Evolutionary conservation across 305 asterid genomes (phyloP).

Genomic region (Fraxinus sp.): DNA sequence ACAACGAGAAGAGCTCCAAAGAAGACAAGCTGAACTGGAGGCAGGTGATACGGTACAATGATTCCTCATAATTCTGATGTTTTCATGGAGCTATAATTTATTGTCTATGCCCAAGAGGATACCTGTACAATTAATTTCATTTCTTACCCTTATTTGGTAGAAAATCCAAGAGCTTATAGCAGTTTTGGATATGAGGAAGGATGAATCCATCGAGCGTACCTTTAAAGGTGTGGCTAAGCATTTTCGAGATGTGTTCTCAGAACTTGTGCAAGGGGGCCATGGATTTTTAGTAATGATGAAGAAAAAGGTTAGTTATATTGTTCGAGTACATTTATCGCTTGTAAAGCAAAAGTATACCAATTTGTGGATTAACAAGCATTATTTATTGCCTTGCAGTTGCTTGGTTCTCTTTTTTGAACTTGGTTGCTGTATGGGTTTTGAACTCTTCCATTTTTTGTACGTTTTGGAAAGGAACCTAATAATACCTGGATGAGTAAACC

Average conservation of each 20-base stretch:
- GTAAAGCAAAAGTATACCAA: neutral
- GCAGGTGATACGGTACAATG: slow-evolving; percentile 88
- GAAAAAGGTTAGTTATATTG: slow-evolving; percentile 71
- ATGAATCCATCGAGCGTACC: slow-evolving; percentile 97
- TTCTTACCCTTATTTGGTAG: slow-evolving; percentile 44
- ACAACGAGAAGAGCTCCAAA: slow-evolving; percentile 92
- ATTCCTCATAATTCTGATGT: slow-evolving; percentile 21
- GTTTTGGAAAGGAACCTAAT: neutral
- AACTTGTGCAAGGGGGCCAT: slow-evolving; percentile 99
- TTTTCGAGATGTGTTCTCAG: slow-evolving; percentile 95
- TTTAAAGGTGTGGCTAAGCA: slow-evolving; percentile 98
- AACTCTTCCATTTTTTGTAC: neutral
- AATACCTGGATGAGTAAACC: neutral
- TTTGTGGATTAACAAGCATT: neutral
- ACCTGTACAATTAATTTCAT: slow-evolving; percentile 19
- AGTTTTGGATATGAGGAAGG: slow-evolving; percentile 97
- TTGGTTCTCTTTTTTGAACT: slow-evolving; percentile 13
- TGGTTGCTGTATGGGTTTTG: slow-evolving; percentile 18
- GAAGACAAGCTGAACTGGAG: slow-evolving; percentile 90
- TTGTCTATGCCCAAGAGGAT: slow-evolving; percentile 13
- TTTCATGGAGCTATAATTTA: slow-evolving; percentile 12
- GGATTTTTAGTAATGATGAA: slow-evolving; percentile 94
- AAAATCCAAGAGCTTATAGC: slow-evolving; percentile 95
- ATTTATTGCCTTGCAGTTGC: slow-evolving; percentile 16
- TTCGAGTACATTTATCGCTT: slow-evolving; percentile 4